Conservation (phyloP, 257 asterid species). For the Rubia yunnanensis region DNA sequence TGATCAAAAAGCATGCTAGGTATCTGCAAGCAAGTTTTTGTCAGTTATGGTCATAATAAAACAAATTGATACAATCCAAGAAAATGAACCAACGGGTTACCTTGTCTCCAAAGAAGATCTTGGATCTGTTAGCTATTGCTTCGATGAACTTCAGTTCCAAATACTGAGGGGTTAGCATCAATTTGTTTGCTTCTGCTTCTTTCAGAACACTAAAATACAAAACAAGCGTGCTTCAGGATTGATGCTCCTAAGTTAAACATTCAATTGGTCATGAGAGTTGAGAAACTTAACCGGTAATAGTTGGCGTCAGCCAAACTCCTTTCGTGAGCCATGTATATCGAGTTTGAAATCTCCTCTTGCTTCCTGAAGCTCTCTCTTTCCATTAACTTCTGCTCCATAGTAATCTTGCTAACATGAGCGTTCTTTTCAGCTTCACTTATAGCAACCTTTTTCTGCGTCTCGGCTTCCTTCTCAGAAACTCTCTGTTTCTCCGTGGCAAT, state of each 20-base stretch:
- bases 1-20: slow-evolving; percentile 83
- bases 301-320: slow-evolving; percentile 94
- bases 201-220: slow-evolving; percentile 44
- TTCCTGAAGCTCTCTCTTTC: slow-evolving; percentile 86
- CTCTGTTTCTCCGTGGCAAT: slow-evolving; percentile 87
- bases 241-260: not conserved
- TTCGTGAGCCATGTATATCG: slow-evolving; percentile 88
- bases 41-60: slow-evolving; percentile 15
- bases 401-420: slow-evolving; percentile 89
- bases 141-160: slow-evolving; percentile 83
- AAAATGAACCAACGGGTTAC: slow-evolving; percentile 18
- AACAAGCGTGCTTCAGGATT: not conserved
- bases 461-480: slow-evolving; percentile 98
- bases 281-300: slow-evolving; percentile 55
- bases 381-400: slow-evolving; percentile 88
- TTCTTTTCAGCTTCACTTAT: slow-evolving; percentile 88
- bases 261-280: not conserved
- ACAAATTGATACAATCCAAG: not conserved
- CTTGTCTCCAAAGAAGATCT: slow-evolving; percentile 91
- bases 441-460: slow-evolving; percentile 85
- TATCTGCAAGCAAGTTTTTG: slow-evolving; percentile 39
- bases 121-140: slow-evolving; percentile 86
- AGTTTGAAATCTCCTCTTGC: slow-evolving; percentile 86
- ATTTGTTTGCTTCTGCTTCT: slow-evolving; percentile 93
- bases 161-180: slow-evolving; percentile 77